phyloP scores from a whole-genome alignment of 129 eudicot species.

The Pittosporum tobira region DNA sequence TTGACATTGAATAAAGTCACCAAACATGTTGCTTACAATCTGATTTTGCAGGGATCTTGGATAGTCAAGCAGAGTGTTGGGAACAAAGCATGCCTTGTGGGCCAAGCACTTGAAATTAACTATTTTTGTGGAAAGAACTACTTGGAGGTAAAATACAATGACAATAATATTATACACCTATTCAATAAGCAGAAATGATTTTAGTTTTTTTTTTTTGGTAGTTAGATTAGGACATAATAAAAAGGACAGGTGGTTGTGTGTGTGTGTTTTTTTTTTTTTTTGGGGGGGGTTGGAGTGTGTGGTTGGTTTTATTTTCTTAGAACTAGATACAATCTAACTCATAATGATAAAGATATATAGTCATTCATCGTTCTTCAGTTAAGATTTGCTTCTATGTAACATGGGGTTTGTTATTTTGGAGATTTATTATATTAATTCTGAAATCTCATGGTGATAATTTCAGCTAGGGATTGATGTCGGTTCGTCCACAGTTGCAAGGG shows the following conservation, averaged over 20 bases:
- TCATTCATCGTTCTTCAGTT: too few relatives aligned
- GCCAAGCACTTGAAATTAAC: slow-evolving; percentile 46
- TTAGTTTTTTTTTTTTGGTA: too few relatives aligned
- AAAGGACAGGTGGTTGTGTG: too few relatives aligned
- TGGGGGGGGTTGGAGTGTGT: too few relatives aligned
- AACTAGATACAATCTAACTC: background rate
- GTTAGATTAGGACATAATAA: too few relatives aligned
- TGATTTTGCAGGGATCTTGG: slow-evolving; percentile 59
- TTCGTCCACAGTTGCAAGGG: slow-evolving; percentile 59
- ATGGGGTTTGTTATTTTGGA: background rate
- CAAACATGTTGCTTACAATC: background rate
- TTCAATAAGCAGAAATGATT: background rate
- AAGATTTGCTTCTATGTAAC: background rate
- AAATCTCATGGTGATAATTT: slow-evolving; percentile 2
- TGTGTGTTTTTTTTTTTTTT: background rate
- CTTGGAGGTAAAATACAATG: slow-evolving; percentile 43
- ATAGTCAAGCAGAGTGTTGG: slow-evolving; percentile 57
- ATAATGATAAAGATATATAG: too few relatives aligned
- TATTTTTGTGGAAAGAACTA: slow-evolving; percentile 56
- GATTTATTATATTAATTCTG: background rate
- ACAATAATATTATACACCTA: too few relatives aligned
- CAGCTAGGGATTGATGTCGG: slow-evolving; percentile 74
- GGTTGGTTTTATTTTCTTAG: background rate
- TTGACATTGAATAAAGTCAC: background rate
- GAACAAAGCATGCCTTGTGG: slow-evolving; percentile 45